phyloP scores from a whole-genome alignment of 441 rosid species.

The Pelargonium australe region DNA sequence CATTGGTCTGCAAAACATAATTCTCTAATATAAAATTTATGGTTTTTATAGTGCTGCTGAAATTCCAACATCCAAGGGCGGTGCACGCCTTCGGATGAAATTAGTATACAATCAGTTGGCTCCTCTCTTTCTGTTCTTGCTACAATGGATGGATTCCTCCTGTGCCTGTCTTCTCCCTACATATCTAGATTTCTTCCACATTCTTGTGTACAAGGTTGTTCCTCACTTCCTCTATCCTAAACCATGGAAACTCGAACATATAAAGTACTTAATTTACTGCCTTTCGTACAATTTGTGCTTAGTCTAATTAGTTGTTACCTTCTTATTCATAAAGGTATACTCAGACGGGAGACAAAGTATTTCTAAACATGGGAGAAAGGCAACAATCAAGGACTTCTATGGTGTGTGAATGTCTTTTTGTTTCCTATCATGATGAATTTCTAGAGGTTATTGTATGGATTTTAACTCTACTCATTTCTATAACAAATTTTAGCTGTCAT shows the following conservation, averaged over 20 bases:
- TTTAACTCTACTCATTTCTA: conserved; percentile 9
- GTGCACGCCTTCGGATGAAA: conserved; percentile 72
- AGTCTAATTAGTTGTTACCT: conserved; percentile 16
- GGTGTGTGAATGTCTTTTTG: conserved; percentile 34
- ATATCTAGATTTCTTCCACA: conserved; percentile 72
- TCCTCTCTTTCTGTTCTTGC: conserved; percentile 64
- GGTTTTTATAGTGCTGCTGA: conserved; percentile 58
- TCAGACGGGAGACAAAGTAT: conserved; percentile 48
- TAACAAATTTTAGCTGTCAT: conserved; percentile 51
- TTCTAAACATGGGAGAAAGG: conserved; percentile 70
- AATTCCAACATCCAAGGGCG: conserved; percentile 73
- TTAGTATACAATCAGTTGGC: conserved; percentile 76
- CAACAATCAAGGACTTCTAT: conserved; percentile 78
- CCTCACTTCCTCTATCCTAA: not conserved
- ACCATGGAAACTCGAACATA: not conserved
- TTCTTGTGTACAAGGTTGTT: conserved; percentile 73
- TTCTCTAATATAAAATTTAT: conserved; percentile 5
- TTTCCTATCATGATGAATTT: not conserved
- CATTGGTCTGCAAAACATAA: not conserved
- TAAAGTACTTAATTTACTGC: conserved; percentile 12
- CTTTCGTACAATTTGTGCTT: conserved; percentile 13
- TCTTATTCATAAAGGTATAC: conserved; percentile 44
- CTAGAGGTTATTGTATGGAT: not conserved
- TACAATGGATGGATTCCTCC: conserved; percentile 80
- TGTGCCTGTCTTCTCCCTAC: conserved; percentile 70